Conservation (phyloP, 768 basidiomycete genomes). For the Lentinula lateritia region DNA sequence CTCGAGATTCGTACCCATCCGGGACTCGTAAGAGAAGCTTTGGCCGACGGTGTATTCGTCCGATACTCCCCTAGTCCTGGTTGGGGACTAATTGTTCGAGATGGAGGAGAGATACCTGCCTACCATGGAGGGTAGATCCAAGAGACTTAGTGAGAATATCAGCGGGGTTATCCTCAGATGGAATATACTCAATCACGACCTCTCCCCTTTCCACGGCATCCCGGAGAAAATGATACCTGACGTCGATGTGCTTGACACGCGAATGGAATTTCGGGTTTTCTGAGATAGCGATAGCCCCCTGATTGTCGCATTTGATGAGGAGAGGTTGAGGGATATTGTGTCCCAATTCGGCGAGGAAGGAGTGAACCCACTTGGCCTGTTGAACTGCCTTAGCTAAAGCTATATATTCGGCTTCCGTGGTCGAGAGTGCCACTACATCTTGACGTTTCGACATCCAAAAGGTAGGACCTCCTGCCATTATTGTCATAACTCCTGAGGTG, state of each 20-base stretch:
- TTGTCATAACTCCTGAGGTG: background rate
- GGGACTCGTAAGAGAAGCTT: too few species aligned
- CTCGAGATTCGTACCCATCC: too few species aligned
- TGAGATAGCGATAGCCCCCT: constrained; percentile 14
- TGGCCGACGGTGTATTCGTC: too few species aligned
- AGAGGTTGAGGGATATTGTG: background rate
- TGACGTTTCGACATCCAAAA: background rate
- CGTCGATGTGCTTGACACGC: constrained; percentile 30
- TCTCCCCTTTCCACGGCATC: constrained; percentile 13
- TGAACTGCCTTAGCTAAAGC: background rate
- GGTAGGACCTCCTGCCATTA: background rate
- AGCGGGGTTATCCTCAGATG: constrained; percentile 19
- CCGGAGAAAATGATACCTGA: constrained; percentile 25
- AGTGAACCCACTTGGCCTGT: background rate
- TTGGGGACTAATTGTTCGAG: background rate
- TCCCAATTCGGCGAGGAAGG: background rate
- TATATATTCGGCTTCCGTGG: background rate
- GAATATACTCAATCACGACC: constrained; percentile 6
- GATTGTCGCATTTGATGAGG: constrained; percentile 19
- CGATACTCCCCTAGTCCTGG: constrained; percentile 3
- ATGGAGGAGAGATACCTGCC: background rate
- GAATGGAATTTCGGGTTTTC: constrained; percentile 20
- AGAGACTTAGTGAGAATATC: constrained; percentile 20
- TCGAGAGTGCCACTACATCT: background rate
- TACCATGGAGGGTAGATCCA: background rate